Evolutionary conservation across 2,329 filamentous ascomycete species (phyloP), one percentile per base, ranked within the genome.

Genomic region (Huntiella savannae): DNA sequence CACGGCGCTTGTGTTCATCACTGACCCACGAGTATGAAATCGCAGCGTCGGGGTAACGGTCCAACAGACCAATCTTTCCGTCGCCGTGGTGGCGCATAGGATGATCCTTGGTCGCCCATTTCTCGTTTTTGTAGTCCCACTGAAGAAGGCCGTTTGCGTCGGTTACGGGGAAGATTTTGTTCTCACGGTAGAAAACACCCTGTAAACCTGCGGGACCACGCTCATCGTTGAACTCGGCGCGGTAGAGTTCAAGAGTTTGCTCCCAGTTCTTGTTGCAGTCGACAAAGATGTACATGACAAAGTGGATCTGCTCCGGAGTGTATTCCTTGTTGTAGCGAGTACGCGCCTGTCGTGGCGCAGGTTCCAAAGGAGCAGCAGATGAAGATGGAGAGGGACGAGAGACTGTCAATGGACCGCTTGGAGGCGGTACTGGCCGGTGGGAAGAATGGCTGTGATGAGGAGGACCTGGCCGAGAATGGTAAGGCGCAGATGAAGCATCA

Each of bases 1-100:
- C 60, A 34, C 59, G 57, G 39, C 53, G 49, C 52, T 64, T 64
- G 43, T 63, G 52, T 40, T 63, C 59, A 2, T 55, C 45, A 5
- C 62, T 57, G 11, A 69, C 63, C 67, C 67, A 70, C 4, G 54
- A 44, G 52, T 69, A 70, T 33, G 59, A 55, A 34, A 69, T 56
- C 5, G 66, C 66, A 17, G 64, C 60, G 48, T 69, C 66, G 2
- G 67, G 67, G 47, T 64, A 69, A n/a, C 68, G 59, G 46, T 57
- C 54, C 5, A 57, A 40, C 11, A 62, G 56, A n/a, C 53, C 52
- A 48, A 53, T 58, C 36, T 55, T 50, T 28, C 22, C 22, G 11
- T 57, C 53, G 5, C 33, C n/a, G 44, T 60, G 59, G 0, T 55
- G 22, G 28, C 58, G 52, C 3, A 57, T 55, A 15, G 48, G 48